Evolutionary conservation across 2,329 filamentous ascomycete genomes (phyloP), one percentile per base, ranked within the genome.

Genomic region (Orbilia ellipsospora): DNA sequence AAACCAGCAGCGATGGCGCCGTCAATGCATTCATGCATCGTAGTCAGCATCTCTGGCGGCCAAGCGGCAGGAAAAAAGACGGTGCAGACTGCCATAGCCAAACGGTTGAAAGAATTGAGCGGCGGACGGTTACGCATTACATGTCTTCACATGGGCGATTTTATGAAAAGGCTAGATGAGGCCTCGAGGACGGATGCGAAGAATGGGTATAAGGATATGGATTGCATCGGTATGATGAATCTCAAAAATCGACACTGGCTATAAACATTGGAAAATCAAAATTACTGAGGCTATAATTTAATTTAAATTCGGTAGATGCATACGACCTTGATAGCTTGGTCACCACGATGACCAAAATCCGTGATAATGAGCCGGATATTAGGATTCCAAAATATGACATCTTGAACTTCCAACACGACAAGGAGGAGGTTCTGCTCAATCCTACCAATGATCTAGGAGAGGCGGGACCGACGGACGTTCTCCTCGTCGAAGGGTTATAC

Each of bases 51-150:
- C 54, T 75, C 78, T 15, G 79, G 79, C 51, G 78, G 78, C 15
- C 77, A 78, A 31, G 78, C 78, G 26, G 78, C 79, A 28, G 79
- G 79, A 15, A 80, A 80, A 66, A 80, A 79, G 59, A 77, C 74
- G 1, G 78, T 80, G 51, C 78, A 78, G 23, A 55, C 64, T n/a
- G 78, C 77, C 4, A 64, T 80, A 51, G 73, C 69, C 7, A 69
- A 60, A 13, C 67, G 78, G 13, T 66, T 79, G 23, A 59, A 68
- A n/a, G 65, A 74, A 13, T 64, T 78, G 16, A 75, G 75, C 28
- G 40, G 59, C 12, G 66, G 66, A 8, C 44, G 54, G 51, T 56
- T 76, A 26, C 65, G 65, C n/a, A 70, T 78, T 23, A 55, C 62
- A 28, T 77, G 77, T 23, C 50, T 80, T 50, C 78, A 79, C 28